phyloP scores from a whole-genome alignment of 768 basidiomycete genomes.

The Boletus insuetus region DNA sequence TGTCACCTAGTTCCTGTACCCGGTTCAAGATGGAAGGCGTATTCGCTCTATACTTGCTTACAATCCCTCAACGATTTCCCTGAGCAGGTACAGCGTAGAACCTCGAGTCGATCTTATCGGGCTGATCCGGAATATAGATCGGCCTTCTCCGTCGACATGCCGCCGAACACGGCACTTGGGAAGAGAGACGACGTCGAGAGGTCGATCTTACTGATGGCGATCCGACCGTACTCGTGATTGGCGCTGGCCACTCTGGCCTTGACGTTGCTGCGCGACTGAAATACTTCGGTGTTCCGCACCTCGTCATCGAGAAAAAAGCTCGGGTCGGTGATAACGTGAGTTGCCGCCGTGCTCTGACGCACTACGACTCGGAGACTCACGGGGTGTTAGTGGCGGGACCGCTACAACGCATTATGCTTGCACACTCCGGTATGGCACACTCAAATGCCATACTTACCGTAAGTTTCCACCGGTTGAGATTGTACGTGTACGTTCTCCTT shows the following conservation, averaged over 20 bases:
- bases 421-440: conserved; percentile 54
- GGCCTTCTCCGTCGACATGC: not conserved
- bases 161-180: conserved; percentile 40
- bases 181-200: conserved; percentile 24
- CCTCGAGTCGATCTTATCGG: not conserved
- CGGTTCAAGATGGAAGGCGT: conserved; percentile 52
- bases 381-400: conserved; percentile 44
- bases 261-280: conserved; percentile 63
- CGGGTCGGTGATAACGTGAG: conserved; percentile 48
- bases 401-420: conserved; percentile 57
- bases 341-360: not conserved
- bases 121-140: not conserved
- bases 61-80: conserved; percentile 56
- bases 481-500: not conserved
- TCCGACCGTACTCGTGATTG: conserved; percentile 60
- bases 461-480: conserved; percentile 15
- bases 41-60: conserved; percentile 57
- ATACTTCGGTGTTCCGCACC: conserved; percentile 48
- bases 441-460: conserved; percentile 56
- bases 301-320: conserved; percentile 55
- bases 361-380: not conserved
- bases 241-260: conserved; percentile 67
- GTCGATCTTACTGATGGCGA: conserved; percentile 41
- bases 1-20: conserved; percentile 50
- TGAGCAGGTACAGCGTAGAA: not conserved